Evolutionary conservation across 2,329 filamentous ascomycete species (phyloP).

Genomic region (Sphaerulina musiva): DNA sequence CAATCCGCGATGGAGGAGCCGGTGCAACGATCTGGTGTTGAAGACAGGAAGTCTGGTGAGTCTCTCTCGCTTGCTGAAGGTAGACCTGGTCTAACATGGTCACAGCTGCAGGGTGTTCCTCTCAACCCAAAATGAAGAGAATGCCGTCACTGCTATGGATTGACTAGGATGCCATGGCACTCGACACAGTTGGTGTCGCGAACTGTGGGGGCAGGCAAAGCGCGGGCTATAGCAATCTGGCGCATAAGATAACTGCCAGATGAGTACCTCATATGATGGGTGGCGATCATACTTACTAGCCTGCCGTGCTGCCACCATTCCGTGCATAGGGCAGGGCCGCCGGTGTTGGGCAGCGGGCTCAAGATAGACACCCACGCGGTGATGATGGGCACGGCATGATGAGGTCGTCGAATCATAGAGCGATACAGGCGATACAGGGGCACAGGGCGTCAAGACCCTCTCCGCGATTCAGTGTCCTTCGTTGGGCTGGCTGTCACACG

Average conservation of each 20-base stretch:
- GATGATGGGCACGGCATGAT: background rate
- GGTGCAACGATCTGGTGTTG: constrained; percentile 1
- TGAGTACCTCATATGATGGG: background rate
- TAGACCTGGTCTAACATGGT: constrained; percentile 1
- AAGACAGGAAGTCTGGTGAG: background rate
- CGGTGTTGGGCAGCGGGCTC: background rate
- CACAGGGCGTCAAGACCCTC: background rate
- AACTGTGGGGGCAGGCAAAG: background rate
- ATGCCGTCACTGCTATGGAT: constrained; percentile 5
- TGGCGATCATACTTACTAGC: background rate
- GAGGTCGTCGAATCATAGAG: background rate
- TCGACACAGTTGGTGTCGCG: constrained; percentile 5
- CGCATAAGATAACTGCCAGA: background rate
- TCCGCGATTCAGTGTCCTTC: background rate
- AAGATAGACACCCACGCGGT: background rate
- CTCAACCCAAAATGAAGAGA: constrained; percentile 9
- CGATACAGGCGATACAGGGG: background rate
- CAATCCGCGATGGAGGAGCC: background rate
- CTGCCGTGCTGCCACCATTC: background rate
- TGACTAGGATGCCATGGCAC: constrained; percentile 7
- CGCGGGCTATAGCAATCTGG: constrained; percentile 1
- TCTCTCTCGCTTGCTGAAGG: background rate
- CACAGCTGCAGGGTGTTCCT: constrained; percentile 5
- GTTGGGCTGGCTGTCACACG: background rate
- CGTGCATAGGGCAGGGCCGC: background rate